Base-by-base conservation (phyloP, 2,329 filamentous ascomycete genomes). In the Plenodomus tracheiphilus region DNA sequence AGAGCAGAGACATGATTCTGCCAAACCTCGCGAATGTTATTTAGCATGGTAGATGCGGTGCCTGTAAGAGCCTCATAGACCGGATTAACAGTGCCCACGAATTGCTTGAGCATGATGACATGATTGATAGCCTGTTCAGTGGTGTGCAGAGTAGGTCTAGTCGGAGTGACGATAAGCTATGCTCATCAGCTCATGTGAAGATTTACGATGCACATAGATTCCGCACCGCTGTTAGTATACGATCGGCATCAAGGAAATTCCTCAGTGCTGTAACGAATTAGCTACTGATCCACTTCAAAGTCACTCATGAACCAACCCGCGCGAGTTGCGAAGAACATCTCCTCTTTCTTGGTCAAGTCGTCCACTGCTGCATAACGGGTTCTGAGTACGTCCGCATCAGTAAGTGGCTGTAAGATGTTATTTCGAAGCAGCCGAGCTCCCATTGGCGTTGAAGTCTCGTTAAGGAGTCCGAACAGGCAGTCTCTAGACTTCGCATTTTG, bases 341-440 rank as follows among this genome's bases (percentile, higher is more conserved):
- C 88, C 65, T 96, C 90, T 44, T 89, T 91, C 1, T 80, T 83
- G 1, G 86, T 85, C 17, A 99, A 74, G 69, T 97, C 93, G 49
- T 91, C 85, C 0, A 99, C 75, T 0, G 92, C 91, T 63, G 94
- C 87, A 55, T 91, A 93, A 3, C 94, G 84, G 25, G 81, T 84
- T 1, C 75, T 76, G 15, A 99, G 81, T 13, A 89, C 87, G 2
- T 80, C 76, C 3, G 81, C 73, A 45, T 87, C 82, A 0, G 90
- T 97, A 0, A 90, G 88, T 3, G 94, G 94, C 64, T 99, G 94
- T 2, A 97, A 75, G 25, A 99, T 86, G 57, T 89, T 96, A 68
- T 86, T 91, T 47, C 91, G 82, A 20, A 99, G 81, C 54, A 96
- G 80, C 41, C 94, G 84, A 4, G 85, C 81, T 2, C 94, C 94